Base-by-base conservation (phyloP, 179 eudicot species). In the Gypsophila paniculata region DNA sequence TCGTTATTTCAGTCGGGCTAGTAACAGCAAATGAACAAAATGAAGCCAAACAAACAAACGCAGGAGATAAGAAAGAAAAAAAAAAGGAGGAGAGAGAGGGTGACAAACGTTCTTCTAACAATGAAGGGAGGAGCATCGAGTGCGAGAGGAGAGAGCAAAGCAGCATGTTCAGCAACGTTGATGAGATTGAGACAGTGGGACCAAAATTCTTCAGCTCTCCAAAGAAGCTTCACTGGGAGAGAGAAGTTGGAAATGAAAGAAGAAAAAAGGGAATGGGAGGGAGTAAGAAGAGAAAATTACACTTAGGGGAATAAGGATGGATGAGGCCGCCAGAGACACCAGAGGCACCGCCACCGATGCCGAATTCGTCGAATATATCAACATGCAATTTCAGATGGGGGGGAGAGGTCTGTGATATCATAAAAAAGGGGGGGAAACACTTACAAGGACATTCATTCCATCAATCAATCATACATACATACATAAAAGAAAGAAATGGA, bases 241-340 rank as follows among this genome's bases (percentile, higher is more conserved):
- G 39, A 25, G 19, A 64, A n/a, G 14, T 19, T 21, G 17, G 17
- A 10, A 38, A 18, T 0, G 46, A 9, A 32, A 62, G 34, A 36
- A 34, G 46, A 66, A 54, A 5, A 25, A 22, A 12, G 36, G 21
- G 61, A 6, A 0, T 2, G 22, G 6, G 19, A 13, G 22, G 19
- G 5, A n/a, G 0, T 7, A 23, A 23, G 23, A 18, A 51, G 21
- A 3, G 15, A 3, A 23, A 5, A 57, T 34, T 64, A 91, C 97
- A 96, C 87, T 95, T 95, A 34, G 99, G 99, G 23, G 95, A 86
- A 82, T 95, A 95, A 38, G 99, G 99, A 75, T 95, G 99, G 66
- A 95, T 83, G 65, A 95, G 99, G 48, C 99, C 99, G 49, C 99
- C 99, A 78, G 98, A 83, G 70, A 92, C 89, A n/a, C 99, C 98